Evolutionary conservation across 1,284 basidiomycete species (phyloP), one percentile per base, ranked within the genome.

Genomic region (Cystobasidium pallidum): DNA sequence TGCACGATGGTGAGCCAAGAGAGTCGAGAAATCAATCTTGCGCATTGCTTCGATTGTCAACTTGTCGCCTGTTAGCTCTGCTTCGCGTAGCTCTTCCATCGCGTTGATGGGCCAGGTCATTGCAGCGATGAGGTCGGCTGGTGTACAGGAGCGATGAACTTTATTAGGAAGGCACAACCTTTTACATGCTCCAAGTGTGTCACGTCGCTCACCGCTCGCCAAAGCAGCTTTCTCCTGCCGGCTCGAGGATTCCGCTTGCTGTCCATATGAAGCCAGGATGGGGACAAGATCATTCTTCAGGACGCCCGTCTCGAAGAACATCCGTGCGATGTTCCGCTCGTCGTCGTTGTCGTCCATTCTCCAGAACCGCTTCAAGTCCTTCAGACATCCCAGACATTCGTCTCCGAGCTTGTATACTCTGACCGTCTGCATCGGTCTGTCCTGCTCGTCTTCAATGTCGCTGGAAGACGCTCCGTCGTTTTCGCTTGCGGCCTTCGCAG

Each of bases 41-140:
- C 88, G 86, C 66, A 76, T 47, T 75, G 75, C 70, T 73, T 76
- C 67, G 83, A 84, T 78, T 92, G 89, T 61, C 94, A 85, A 79
- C 75, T 71, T 71, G 39, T 71, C 55, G 32, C 61, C 70, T 41
- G 62, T 26, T 4, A 66, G 51, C 34, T 66, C 63, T 52, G 73
- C 36, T 54, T 96, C 94, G 79, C 90, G 91, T 74, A 97, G 83
- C 81, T 97, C 94, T 77, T 91, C 89, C 0, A 91, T 90, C 73
- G 96, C 84, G 81, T 97, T 91, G 73, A 97, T 94, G 0, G 94
- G 94, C 94, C 94, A 97, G 2, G 93, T 97, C 88, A 97, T 90
- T 0, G 93, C 92, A 0, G 91, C 91, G 78, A 95, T 88, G 30
- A 97, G 84, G 80, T 97, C 94, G 7, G 88, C 84, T 84, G 75